phyloP scores from a whole-genome alignment of 768 basidiomycete genomes.

The Tylopilus balloui region DNA sequence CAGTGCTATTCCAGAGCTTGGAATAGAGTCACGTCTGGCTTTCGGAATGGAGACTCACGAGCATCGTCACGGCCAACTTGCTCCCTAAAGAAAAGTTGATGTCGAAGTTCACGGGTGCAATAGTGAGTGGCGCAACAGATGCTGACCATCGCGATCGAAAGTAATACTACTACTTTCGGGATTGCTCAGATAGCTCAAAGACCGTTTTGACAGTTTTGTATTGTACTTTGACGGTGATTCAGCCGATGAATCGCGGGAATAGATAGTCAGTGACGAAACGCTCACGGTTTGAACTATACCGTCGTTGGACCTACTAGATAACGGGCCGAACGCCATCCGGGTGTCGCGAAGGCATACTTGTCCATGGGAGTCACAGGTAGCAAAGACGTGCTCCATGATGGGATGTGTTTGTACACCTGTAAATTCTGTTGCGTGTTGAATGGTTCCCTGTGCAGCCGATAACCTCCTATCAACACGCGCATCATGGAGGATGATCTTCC shows the following conservation, averaged over 20 bases:
- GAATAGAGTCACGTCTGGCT: not conserved
- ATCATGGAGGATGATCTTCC: constrained; percentile 61
- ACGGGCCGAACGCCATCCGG: constrained; percentile 69
- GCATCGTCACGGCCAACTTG: constrained; percentile 61
- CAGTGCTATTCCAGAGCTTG: constrained; percentile 45
- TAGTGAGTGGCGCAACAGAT: constrained; percentile 1
- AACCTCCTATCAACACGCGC: constrained; percentile 37
- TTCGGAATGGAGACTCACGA: constrained; percentile 39
- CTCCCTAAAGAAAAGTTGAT: constrained; percentile 39
- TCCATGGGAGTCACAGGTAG: constrained; percentile 56
- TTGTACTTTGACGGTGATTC: constrained; percentile 42
- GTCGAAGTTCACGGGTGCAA: constrained; percentile 1
- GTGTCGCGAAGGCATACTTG: constrained; percentile 62
- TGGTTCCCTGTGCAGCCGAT: constrained; percentile 43
- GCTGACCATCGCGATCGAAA: constrained; percentile 64
- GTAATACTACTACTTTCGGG: constrained; percentile 66
- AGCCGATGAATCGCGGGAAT: constrained; percentile 9
- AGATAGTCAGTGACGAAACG: not conserved
- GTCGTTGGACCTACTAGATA: constrained; percentile 37
- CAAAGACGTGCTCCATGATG: constrained; percentile 61
- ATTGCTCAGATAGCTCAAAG: constrained; percentile 39
- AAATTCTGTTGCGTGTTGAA: constrained; percentile 53
- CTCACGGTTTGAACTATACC: constrained; percentile 48
- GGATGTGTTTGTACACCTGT: constrained; percentile 69
- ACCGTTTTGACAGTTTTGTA: constrained; percentile 42